Percentiles rank a stretch among this genome's conserved stretches.
These are phyloP conservation scores for Globisporangium nagaii DNA, from an alignment of 352 stramenopile species.

Conservation along the genomic window DNA sequence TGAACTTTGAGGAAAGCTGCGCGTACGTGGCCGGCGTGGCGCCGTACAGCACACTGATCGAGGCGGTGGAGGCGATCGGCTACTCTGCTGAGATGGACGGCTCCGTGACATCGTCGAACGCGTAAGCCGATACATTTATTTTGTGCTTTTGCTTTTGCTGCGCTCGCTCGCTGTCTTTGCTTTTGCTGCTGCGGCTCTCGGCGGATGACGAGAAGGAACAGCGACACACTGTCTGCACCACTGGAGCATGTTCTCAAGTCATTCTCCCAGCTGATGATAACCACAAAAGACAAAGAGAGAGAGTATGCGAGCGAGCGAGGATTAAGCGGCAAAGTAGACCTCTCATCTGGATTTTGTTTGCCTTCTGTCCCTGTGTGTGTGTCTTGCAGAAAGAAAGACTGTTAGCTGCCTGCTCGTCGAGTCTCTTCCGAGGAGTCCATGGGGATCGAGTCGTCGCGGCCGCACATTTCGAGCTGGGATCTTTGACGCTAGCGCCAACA, in stretches of 20 bases:
- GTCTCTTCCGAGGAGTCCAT: background rate
- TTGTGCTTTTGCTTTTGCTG: constrained; percentile 1
- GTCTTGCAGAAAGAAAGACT: constrained; percentile 15
- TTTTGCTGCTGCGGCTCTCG: background rate
- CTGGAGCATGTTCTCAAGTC: constrained; percentile 4
- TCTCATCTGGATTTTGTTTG: constrained; percentile 8
- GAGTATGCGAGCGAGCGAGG: background rate
- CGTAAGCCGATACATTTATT: constrained; percentile 35
- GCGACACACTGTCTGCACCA: background rate
- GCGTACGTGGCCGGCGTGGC: constrained; percentile 69
- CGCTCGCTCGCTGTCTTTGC: too few relatives aligned
- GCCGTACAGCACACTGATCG: constrained; percentile 44
- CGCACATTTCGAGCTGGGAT: too few relatives aligned
- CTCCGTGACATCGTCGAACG: constrained; percentile 30
- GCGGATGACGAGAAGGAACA: constrained; percentile 3
- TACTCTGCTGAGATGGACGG: constrained; percentile 55
- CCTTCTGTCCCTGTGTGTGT: constrained; percentile 1
- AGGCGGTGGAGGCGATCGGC: constrained; percentile 56
- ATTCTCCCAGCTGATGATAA: background rate
- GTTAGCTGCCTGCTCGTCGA: background rate
- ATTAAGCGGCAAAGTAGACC: background rate
- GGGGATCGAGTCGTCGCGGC: too few relatives aligned
- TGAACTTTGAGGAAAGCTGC: constrained; percentile 68
- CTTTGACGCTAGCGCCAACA: too few relatives aligned
- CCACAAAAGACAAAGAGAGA: background rate